Conservation (phyloP, 2,329 filamentous ascomycete genomes). For the Pseudogymnoascus verrucosus region DNA sequence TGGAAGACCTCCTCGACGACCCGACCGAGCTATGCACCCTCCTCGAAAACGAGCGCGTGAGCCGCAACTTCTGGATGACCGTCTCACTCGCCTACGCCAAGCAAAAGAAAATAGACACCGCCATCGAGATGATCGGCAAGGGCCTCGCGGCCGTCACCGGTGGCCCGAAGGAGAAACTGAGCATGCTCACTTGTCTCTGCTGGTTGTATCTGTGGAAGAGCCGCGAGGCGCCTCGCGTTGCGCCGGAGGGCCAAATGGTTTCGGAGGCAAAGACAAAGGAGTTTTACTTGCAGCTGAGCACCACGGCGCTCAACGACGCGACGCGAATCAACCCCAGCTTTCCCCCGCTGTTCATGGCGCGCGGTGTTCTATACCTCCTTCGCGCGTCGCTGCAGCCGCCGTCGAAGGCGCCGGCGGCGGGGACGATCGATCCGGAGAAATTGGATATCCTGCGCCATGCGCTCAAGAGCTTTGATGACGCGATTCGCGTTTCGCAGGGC, state of each 20-base stretch:
- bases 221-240: constrained; percentile 57
- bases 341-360: constrained; percentile 81
- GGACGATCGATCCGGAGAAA: constrained; percentile 60
- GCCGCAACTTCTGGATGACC: constrained; percentile 95
- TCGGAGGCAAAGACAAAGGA: constrained; percentile 86
- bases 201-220: constrained; percentile 67
- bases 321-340: constrained; percentile 88
- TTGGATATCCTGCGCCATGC: constrained; percentile 76
- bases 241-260: constrained; percentile 53
- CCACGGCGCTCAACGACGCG: constrained; percentile 88
- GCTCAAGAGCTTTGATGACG: constrained; percentile 90
- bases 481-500: constrained; percentile 71
- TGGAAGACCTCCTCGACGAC: constrained; percentile 86
- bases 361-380: constrained; percentile 81
- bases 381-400: constrained; percentile 77
- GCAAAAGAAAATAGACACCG: constrained; percentile 84
- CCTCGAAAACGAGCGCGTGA: constrained; percentile 86
- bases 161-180: constrained; percentile 57
- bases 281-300: constrained; percentile 84
- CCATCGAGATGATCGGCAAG: constrained; percentile 62
- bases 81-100: constrained; percentile 95
- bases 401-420: constrained; percentile 55
- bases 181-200: constrained; percentile 57
- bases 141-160: constrained; percentile 53
- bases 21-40: constrained; percentile 91